Evolutionary conservation across 176 grass and related monocot genomes (phyloP).

Genomic region (Carex pumila): DNA sequence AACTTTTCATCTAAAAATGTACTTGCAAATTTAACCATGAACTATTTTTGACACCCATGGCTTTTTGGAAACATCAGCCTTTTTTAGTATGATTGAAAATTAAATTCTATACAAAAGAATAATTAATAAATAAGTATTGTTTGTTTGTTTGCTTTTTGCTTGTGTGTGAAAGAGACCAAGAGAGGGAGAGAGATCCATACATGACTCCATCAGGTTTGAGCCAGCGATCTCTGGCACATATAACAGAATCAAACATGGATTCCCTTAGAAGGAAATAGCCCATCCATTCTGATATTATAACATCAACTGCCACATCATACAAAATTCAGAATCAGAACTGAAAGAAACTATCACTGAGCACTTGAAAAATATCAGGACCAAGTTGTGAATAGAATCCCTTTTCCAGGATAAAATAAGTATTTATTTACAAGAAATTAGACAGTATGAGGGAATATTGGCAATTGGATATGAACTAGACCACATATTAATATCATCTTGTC

Average conservation of each 20-base stretch:
- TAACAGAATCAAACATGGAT: conserved; percentile 98
- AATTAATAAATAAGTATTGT: not conserved
- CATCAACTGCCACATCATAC: conserved; percentile 55
- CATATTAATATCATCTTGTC: not conserved
- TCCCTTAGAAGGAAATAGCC: conserved; percentile 96
- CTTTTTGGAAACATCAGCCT: not conserved
- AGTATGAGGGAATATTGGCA: not conserved
- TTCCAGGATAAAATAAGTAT: not conserved
- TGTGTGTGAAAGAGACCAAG: not conserved
- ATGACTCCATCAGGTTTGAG: conserved; percentile 92
- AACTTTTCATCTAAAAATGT: not conserved
- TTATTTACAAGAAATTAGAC: not conserved
- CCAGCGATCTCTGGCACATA: conserved; percentile 84
- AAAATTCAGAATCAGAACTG: conserved; percentile 16
- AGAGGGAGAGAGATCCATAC: conserved; percentile 28
- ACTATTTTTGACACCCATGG: not conserved
- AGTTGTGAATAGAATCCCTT: not conserved
- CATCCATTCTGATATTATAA: conserved; percentile 99
- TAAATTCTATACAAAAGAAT: not conserved
- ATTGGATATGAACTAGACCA: not conserved
- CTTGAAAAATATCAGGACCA: not conserved
- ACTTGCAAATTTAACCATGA: not conserved
- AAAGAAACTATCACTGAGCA: not conserved
- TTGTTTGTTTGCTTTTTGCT: not conserved
- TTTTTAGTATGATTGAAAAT: not conserved